Conservation (phyloP, 495 filamentous ascomycete genomes). For the Lophium mytilinum region DNA sequence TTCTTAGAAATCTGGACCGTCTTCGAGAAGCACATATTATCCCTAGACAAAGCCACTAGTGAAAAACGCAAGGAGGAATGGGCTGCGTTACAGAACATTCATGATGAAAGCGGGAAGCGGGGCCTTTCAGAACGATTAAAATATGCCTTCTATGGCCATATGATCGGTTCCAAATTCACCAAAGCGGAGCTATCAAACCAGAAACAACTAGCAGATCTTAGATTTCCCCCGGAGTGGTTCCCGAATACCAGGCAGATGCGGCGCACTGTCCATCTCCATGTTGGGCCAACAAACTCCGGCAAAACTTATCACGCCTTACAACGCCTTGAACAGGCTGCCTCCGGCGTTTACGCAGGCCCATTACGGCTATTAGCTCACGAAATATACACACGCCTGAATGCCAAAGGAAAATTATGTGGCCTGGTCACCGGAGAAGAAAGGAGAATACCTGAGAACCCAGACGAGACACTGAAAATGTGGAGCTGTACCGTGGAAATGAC, state of each 20-base stretch:
- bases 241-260: slow-evolving; percentile 68
- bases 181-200: slow-evolving; percentile 48
- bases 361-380: slow-evolving; percentile 88
- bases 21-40: slow-evolving; percentile 6
- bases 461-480: slow-evolving; percentile 41
- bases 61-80: too few relatives aligned
- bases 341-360: slow-evolving; percentile 86
- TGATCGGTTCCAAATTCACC: slow-evolving; percentile 40
- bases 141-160: slow-evolving; percentile 50
- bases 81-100: too few relatives aligned
- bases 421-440: slow-evolving; percentile 90
- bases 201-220: slow-evolving; percentile 62
- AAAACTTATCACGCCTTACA: slow-evolving; percentile 95
- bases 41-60: not conserved
- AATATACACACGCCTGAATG: slow-evolving; percentile 72
- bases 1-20: slow-evolving; percentile 13
- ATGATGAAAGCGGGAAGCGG: not conserved
- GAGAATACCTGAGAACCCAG: slow-evolving; percentile 40
- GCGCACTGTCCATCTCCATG: slow-evolving; percentile 82
- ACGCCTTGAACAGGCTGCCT: slow-evolving; percentile 64
- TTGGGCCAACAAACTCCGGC: slow-evolving; percentile 96
- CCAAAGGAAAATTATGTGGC: slow-evolving; percentile 63
- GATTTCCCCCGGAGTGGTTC: slow-evolving; percentile 87
- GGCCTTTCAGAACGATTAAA: slow-evolving; percentile 41
- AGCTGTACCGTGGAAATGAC: slow-evolving; percentile 98